Percentiles rank a stretch among this genome's conserved stretches.
These are phyloP conservation scores for Coix lacrymajobi DNA, from an alignment of 176 grass and related monocot species.

Conservation along the genomic window DNA sequence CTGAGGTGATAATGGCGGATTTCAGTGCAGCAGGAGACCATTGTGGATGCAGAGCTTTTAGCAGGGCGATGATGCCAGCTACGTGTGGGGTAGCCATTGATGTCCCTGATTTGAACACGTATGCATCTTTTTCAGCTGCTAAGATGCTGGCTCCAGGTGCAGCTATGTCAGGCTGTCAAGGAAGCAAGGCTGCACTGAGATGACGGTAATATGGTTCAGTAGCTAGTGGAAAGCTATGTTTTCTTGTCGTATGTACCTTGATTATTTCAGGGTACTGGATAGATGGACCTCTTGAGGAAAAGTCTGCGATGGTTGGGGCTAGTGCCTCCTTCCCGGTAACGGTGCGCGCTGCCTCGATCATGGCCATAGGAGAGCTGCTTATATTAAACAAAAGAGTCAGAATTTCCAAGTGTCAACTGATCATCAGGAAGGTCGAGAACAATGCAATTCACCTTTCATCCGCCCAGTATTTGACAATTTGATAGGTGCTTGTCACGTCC, in stretches of 20 bases:
- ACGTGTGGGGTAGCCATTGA: constrained; percentile 31
- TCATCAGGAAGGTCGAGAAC: background rate
- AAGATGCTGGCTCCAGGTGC: constrained; percentile 17
- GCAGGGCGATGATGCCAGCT: no score
- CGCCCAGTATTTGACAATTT: accelerated
- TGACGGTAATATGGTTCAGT: background rate
- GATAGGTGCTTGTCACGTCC: background rate
- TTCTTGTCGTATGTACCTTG: background rate
- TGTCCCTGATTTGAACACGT: background rate
- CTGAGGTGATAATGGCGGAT: no score
- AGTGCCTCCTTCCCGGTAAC: background rate
- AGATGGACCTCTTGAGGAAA: constrained; percentile 30
- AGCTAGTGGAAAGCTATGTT: background rate
- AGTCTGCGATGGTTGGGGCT: constrained; percentile 17
- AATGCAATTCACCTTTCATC: background rate
- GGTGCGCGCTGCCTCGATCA: background rate
- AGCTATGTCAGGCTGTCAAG: constrained; percentile 19
- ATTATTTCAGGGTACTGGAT: background rate
- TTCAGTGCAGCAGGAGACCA: no score
- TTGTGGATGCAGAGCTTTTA: no score
- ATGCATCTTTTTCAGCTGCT: background rate
- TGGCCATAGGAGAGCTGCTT: background rate
- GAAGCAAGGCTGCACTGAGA: background rate
- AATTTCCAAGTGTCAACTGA: background rate
- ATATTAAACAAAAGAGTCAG: no score